These are phyloP conservation scores for Laetiporus sulphureus DNA, from an alignment of 1,284 basidiomycete species.

Conservation along the genomic window DNA sequence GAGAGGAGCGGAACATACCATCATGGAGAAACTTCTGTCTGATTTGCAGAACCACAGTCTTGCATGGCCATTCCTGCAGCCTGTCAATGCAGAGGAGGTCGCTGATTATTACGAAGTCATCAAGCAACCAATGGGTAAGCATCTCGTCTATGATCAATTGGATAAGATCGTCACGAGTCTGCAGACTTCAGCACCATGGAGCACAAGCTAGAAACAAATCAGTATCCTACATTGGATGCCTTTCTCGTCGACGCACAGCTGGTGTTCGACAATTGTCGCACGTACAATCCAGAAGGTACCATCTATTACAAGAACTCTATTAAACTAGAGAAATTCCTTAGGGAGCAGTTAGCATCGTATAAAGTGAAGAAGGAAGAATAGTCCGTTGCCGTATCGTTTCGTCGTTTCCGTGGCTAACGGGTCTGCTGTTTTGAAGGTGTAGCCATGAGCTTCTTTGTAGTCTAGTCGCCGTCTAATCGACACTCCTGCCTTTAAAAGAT, in stretches of 20 bases:
- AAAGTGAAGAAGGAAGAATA: constrained; percentile 17
- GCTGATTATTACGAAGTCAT: constrained; percentile 90
- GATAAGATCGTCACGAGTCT: constrained; percentile 6
- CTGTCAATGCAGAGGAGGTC: constrained; percentile 83
- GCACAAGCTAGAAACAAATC: constrained; percentile 80
- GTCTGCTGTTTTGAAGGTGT: too few relatives aligned
- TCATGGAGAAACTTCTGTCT: constrained; percentile 80
- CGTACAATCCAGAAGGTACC: constrained; percentile 84
- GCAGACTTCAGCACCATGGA: constrained; percentile 91
- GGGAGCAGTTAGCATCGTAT: constrained; percentile 35
- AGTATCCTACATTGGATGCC: constrained; percentile 72
- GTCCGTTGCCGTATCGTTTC: background rate
- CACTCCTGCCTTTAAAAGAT: too few relatives aligned
- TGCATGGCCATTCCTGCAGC: constrained; percentile 84
- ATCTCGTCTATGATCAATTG: constrained; percentile 1
- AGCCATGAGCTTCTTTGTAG: too few relatives aligned
- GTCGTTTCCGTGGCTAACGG: too few relatives aligned
- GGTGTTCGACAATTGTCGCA: constrained; percentile 88
- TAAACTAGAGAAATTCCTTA: constrained; percentile 70
- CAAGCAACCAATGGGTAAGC: constrained; percentile 89
- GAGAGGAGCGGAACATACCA: constrained; percentile 50
- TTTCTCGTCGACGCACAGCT: constrained; percentile 81
- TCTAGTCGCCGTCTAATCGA: too few relatives aligned
- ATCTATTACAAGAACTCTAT: constrained; percentile 86
- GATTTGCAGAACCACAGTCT: constrained; percentile 79